These are phyloP conservation scores for Aspergillus fijiensis DNA, from an alignment of 2,329 filamentous ascomycete genomes.

Conservation along the genomic window DNA sequence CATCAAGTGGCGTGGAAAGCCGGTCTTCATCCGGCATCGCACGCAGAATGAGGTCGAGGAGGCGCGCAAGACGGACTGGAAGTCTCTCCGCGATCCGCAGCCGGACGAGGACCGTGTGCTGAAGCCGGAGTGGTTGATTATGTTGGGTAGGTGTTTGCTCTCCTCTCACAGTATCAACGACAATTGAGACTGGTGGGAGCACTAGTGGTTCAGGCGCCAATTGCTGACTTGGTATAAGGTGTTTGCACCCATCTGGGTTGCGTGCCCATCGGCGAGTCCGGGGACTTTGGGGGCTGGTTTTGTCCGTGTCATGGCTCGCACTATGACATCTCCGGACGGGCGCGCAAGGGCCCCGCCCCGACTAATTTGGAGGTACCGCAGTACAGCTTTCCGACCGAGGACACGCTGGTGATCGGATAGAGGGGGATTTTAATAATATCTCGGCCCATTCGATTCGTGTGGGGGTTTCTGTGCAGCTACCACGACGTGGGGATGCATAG, in stretches of 20 bases:
- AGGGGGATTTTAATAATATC: slow-evolving; percentile 11
- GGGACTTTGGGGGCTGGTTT: slow-evolving; percentile 99
- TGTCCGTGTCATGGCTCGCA: slow-evolving; percentile 99
- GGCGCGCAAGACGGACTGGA: slow-evolving; percentile 83
- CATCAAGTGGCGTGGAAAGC: slow-evolving; percentile 99
- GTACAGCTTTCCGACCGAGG: slow-evolving; percentile 92
- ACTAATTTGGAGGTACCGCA: slow-evolving; percentile 93
- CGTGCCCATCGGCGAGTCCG: slow-evolving; percentile 97
- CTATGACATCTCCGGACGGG: slow-evolving; percentile 98
- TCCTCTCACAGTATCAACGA: no score
- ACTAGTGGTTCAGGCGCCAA: neutral
- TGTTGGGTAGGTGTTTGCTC: slow-evolving; percentile 68
- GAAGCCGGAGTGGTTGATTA: slow-evolving; percentile 98
- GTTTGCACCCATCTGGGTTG: slow-evolving; percentile 99
- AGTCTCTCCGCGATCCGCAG: slow-evolving; percentile 86
- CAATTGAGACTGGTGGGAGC: slow-evolving; percentile 14
- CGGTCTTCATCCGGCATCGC: slow-evolving; percentile 99
- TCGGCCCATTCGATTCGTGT: neutral
- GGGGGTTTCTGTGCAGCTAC: neutral
- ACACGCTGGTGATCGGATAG: slow-evolving; percentile 91
- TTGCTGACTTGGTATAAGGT: slow-evolving; percentile 51
- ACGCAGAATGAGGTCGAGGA: slow-evolving; percentile 90
- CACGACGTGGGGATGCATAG: neutral
- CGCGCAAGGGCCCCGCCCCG: slow-evolving; percentile 94
- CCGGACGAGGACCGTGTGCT: slow-evolving; percentile 88